These are phyloP conservation scores for Protea cynaroides DNA, from an alignment of 164 flowering plant genomes.

Conservation along the genomic window DNA sequence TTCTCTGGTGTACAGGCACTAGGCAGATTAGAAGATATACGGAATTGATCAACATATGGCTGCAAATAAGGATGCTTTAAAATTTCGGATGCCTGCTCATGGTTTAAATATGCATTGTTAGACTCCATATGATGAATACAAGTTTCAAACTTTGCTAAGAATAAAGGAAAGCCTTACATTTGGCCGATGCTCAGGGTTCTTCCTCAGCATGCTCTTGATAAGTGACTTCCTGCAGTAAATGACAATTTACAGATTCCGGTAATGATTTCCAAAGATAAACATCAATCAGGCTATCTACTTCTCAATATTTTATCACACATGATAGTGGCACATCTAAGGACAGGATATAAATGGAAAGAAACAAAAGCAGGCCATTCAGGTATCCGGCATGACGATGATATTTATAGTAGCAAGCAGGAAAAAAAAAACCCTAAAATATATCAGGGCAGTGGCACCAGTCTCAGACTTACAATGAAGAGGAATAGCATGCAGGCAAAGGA, in stretches of 20 bases:
- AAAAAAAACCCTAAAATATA: not conserved
- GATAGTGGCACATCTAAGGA: not conserved
- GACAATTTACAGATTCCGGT: not conserved
- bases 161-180: constrained; percentile 43
- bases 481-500: constrained; percentile 62
- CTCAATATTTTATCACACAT: not conserved
- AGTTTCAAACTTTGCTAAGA: not conserved
- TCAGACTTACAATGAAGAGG: constrained; percentile 80
- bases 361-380: not conserved
- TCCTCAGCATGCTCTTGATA: constrained; percentile 93
- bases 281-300: not conserved
- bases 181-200: constrained; percentile 96
- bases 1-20: constrained; percentile 37
- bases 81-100: constrained; percentile 62
- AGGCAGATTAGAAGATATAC: constrained; percentile 28
- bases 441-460: not conserved
- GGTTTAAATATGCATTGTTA: not conserved
- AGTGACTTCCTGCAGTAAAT: constrained; percentile 65
- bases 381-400: not conserved
- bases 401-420: not conserved
- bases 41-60: constrained; percentile 54
- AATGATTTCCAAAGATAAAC: not conserved
- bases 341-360: not conserved
- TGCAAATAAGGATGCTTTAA: constrained; percentile 72
- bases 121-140: not conserved